Evolutionary conservation across 208 protist genomes (phyloP), one percentile per base, ranked within the genome.

Genomic region (Crithidia brevicula): DNA sequence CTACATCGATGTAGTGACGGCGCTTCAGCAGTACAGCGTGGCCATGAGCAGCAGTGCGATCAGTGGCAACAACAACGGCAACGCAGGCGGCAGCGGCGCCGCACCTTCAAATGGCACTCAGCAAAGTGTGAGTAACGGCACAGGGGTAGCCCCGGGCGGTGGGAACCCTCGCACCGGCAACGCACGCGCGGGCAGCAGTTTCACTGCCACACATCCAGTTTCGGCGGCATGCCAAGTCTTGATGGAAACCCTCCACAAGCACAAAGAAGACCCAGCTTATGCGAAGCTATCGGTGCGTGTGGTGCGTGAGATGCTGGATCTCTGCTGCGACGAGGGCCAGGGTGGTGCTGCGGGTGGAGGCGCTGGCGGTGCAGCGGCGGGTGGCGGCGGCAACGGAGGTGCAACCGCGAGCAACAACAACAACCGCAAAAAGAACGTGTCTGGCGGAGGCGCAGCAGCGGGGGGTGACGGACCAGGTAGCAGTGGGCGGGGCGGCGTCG

Each of bases 271-370:
- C 63, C 81, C 84, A 0, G 59, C 76, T 25, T 86, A 81, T 43
- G 66, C 82, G 8, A 86, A 85, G 71, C 61, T 79, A 22, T 56
- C 78, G 13, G 65, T 82, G 31, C 80, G 74, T 58, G 63, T 83
- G 30, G 77, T 92, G 58, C 78, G 78, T 28, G 61, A 76, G 57
- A 64, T 92, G 45, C 43, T 92, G 20, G 38, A 51, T 13, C 45
- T 67, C 38, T 74, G 76, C 62, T 80, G 75, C 56, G 76, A 73
- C 23, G 56, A 68, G 56, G 51, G 46, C 2, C 70, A 61, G 15
- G 66, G 67, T 34, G 63, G 60, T 46, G 22, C 79, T n/a, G 70
- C 60, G 2, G 57, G 36, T 13, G 59, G 50, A 8, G 79, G 61
- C n/a, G 46, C 46, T 27, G 46, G 20, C 4, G 52, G 30, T 43